Evolutionary conservation across 805 yeast species (phyloP).

Genomic region (Hemisphaericaspora nanyangensis): DNA sequence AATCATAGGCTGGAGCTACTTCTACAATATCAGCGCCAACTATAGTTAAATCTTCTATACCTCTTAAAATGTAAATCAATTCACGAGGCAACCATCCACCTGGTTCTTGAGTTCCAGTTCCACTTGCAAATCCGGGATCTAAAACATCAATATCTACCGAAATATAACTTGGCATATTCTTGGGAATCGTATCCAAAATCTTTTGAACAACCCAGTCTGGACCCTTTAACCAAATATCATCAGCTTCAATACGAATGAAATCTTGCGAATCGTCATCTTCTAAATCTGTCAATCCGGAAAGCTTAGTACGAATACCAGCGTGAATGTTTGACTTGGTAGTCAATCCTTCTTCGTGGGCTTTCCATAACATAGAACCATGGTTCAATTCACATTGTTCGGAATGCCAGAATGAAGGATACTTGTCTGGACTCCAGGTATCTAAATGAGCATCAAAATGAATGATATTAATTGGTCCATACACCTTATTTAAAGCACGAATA

Average conservation of each 20-base stretch:
- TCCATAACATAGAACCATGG: slow-evolving; percentile 87
- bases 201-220: slow-evolving; percentile 52
- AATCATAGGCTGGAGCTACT: slow-evolving; percentile 62
- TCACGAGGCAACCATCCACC: slow-evolving; percentile 59
- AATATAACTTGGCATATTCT: slow-evolving; percentile 65
- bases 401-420: slow-evolving; percentile 63
- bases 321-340: slow-evolving; percentile 59
- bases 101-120: slow-evolving; percentile 58
- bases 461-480: slow-evolving; percentile 66
- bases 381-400: slow-evolving; percentile 59
- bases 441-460: slow-evolving; percentile 84
- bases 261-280: slow-evolving; percentile 65
- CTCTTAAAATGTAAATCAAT: slow-evolving; percentile 44
- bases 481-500: slow-evolving; percentile 55
- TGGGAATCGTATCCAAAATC: slow-evolving; percentile 53
- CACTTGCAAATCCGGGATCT: slow-evolving; percentile 56
- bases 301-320: slow-evolving; percentile 72
- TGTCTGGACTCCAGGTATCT: slow-evolving; percentile 76
- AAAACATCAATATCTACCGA: slow-evolving; percentile 72
- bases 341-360: slow-evolving; percentile 69
- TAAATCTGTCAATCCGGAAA: slow-evolving; percentile 62
- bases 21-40: slow-evolving; percentile 59
- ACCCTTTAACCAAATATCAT: slow-evolving; percentile 70
- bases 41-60: slow-evolving; percentile 40
- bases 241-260: slow-evolving; percentile 66